Evolutionary conservation across 345 rosid genomes (phyloP), one percentile per base, ranked within the genome.

Genomic region (Turritis glabra): DNA sequence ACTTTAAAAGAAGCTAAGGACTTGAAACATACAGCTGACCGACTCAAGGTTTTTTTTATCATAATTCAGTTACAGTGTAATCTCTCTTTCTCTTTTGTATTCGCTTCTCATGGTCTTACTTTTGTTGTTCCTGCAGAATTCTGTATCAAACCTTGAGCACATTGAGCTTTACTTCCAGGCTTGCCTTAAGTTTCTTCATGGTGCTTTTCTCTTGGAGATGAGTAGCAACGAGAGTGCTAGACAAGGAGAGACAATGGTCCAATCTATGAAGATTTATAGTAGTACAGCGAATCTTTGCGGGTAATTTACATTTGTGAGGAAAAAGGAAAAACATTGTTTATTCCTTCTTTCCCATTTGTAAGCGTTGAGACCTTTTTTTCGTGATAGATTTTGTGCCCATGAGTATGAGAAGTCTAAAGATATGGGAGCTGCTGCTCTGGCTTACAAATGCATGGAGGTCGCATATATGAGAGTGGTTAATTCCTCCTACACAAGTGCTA

Each of bases 401-500:
- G 99, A 96, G 69, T 96, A 87, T 52, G 99, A 92, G 93, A 96
- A 88, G 81, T 80, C 79, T 55, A 90, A 88, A 84, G 96, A 92
- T 50, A 86, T 82, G 93, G 99, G 93, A 69, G 85, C 91, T 71
- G 96, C 99, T 80, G 89, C 99, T 43, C 83, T 96, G 82, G 96
- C 98, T 73, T 96, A 96, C 89, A 96, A 96, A 74, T 92, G 97
- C 85, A 88, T 82, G 85, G 99, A 96, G 83, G 92, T 85, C 69
- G 99, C 99, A 23, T 86, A 86, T 82, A 83, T 96, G 96, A 92
- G 95, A 78, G 99, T 93, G 38, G 81, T 92, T 62, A 86, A 90
- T 83, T 81, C 85, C 64, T 87, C 92, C 5, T 82, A 89, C 82
- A 64, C 73, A 60, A 72, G 71, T 75, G 96, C 90, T 51, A 86